Evolutionary conservation across 192 early-diverging fungal species (phyloP), one percentile per base, ranked within the genome.

Genomic region (Dimargaris cristalligena): DNA sequence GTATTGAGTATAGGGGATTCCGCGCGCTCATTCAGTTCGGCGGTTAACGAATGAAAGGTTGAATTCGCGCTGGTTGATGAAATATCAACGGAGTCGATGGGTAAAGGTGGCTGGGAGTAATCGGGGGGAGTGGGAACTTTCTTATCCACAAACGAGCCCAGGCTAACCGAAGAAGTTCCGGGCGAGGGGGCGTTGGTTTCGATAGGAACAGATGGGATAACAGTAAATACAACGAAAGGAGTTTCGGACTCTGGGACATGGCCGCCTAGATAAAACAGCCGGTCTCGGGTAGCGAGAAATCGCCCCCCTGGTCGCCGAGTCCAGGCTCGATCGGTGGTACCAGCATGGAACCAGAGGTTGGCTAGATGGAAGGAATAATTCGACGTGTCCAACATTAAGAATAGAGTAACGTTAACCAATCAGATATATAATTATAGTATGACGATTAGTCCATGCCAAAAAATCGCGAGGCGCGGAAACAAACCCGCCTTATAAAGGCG

Each of bases 221-320:
- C 31, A 14, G 54, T 56, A 29, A 56, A 56, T 20, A 56, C 54
- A 9, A 56, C 54, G 32, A 34, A 34, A 3, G 54, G 54, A 13
- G 32, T 29, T 34, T 56, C 54, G 20, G 16, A 16, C 9, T 56
- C 54, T n/a, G 54, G 54, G 18, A 56, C 23, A 22, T n/a, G 16
- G 34, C 54, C 54, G 2, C 54, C 54, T 14, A 56, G 34, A 32
- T 56, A 56, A 56, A 56, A 56, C 18, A 56, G 34, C 20, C 54
- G 54, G 34, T 31, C 34, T 3, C 54, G 54, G 14, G 54, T 56
- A 2, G 54, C 54, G 11, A 56, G 20, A 23, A 56, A 56, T 16
- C 54, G 54, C 14, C 54, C 54, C 8, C 13, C 13, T 11, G 54
- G 54, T 34, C 54, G 54, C 11, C 54, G 54, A 6, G 54, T 56